phyloP scores from a whole-genome alignment of 139 green algal genomes.

The Yamagishiella unicocca region DNA sequence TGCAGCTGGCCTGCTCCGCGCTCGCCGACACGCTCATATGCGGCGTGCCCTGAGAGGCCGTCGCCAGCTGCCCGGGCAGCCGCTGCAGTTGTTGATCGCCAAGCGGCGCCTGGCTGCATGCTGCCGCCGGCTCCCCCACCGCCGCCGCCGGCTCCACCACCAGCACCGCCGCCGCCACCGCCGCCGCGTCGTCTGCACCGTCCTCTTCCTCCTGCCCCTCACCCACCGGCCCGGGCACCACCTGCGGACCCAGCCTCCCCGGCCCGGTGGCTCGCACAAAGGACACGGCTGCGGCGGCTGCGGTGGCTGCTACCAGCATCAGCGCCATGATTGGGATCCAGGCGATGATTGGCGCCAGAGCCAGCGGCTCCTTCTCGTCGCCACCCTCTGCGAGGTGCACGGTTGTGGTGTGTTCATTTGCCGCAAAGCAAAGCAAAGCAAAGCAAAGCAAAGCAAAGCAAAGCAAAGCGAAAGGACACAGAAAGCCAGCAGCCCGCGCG shows the following conservation, averaged over 20 bases:
- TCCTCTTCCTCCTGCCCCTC: too few relatives aligned
- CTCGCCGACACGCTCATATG: not conserved
- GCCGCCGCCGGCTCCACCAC: not conserved
- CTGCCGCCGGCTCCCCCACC: not conserved
- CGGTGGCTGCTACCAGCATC: not conserved
- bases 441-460: too few relatives aligned
- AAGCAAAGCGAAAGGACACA: too few relatives aligned
- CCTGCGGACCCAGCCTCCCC: too few relatives aligned
- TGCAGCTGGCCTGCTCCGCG: not conserved
- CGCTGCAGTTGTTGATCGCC: not conserved
- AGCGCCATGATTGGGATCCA: constrained; percentile 49
- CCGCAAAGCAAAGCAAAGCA: too few relatives aligned
- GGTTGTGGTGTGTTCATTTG: too few relatives aligned
- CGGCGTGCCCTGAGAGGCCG: not conserved
- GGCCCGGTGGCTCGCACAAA: not conserved
- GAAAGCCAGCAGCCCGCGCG: too few relatives aligned
- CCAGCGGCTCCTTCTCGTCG: not conserved
- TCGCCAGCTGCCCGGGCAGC: not conserved
- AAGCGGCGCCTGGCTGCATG: not conserved
- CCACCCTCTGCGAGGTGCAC: too few relatives aligned
- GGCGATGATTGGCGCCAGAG: constrained; percentile 44
- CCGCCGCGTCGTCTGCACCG: not conserved
- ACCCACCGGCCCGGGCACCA: too few relatives aligned
- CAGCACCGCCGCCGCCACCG: too few relatives aligned
- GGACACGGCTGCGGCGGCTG: not conserved